These are phyloP conservation scores for Tricholoma bakamatsutake DNA, from an alignment of 768 basidiomycete species.

Conservation along the genomic window DNA sequence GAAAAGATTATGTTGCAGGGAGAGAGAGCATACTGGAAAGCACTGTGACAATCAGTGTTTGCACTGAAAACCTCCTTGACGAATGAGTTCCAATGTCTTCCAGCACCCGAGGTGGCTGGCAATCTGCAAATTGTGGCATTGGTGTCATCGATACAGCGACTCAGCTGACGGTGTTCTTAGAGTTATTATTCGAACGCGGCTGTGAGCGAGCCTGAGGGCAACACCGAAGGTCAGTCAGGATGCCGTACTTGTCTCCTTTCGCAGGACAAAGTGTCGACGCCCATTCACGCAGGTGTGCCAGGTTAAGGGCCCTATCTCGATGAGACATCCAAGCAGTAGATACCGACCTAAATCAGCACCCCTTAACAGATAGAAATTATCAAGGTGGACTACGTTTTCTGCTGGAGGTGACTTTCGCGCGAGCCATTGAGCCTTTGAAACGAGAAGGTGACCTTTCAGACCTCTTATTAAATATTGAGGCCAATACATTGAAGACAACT, in stretches of 20 bases:
- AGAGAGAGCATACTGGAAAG: neutral
- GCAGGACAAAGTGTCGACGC: conserved; percentile 5
- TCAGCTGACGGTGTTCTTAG: conserved; percentile 8
- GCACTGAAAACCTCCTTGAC: neutral
- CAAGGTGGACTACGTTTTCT: conserved; percentile 1
- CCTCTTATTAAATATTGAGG: neutral
- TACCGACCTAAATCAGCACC: conserved; percentile 5
- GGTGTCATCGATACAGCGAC: conserved; percentile 5
- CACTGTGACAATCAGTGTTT: neutral
- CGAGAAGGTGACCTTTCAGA: neutral
- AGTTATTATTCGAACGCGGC: conserved; percentile 1
- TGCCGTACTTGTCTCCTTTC: conserved; percentile 3
- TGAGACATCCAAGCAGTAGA: neutral
- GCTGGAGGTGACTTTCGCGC: neutral
- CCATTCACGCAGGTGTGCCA: conserved; percentile 1
- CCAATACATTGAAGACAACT: neutral
- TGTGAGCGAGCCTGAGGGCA: conserved; percentile 3
- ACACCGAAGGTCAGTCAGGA: conserved; percentile 3
- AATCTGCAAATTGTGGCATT: too few relatives aligned
- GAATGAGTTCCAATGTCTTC: too few relatives aligned
- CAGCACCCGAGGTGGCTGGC: too few relatives aligned
- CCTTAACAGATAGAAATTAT: conserved; percentile 5
- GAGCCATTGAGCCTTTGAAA: neutral
- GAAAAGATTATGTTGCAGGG: neutral
- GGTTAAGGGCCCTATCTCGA: neutral